These are phyloP conservation scores for Fusarium sp. DNA, from an alignment of 2,329 filamentous ascomycete genomes.

Conservation along the genomic window DNA sequence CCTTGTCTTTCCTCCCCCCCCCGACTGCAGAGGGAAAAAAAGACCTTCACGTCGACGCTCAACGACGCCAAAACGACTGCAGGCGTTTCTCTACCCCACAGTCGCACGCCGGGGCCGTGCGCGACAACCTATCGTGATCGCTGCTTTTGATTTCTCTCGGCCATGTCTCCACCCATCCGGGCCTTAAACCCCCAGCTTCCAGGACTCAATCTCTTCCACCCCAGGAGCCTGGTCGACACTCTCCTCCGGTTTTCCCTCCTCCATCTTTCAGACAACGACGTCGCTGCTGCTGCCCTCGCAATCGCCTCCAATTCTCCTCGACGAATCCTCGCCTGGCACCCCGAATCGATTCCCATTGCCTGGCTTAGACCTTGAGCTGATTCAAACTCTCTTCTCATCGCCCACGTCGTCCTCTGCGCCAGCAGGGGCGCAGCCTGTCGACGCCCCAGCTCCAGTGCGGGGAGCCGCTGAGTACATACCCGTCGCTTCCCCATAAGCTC, in stretches of 20 bases:
- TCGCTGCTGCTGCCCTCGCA: conserved; percentile 9
- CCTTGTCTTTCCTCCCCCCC: conserved; percentile 5
- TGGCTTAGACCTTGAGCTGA: conserved; percentile 7
- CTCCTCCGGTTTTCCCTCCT: conserved; percentile 34
- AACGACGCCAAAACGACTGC: conserved; percentile 25
- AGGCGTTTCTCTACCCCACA: conserved; percentile 43
- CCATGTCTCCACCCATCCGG: conserved; percentile 37
- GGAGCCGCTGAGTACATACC: conserved; percentile 42
- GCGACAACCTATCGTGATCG: conserved; percentile 39
- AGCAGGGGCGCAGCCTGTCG: conserved; percentile 36
- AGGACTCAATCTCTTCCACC: conserved; percentile 37
- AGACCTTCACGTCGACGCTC: conserved; percentile 14
- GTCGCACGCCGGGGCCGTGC: conserved; percentile 38
- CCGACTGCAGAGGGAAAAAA: conserved; percentile 5
- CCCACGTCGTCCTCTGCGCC: conserved; percentile 21
- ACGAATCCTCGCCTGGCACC: conserved; percentile 1
- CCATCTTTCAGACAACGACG: conserved; percentile 25
- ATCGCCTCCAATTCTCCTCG: conserved; percentile 7
- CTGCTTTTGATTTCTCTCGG: conserved; percentile 35
- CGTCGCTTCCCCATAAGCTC: conserved; percentile 38
- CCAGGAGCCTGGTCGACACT: conserved; percentile 30
- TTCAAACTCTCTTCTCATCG: conserved; percentile 23
- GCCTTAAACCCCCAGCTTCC: conserved; percentile 44
- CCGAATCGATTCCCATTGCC: conserved; percentile 13
- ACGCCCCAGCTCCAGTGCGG: conserved; percentile 39